phyloP scores from a whole-genome alignment of 1,284 basidiomycete genomes.

The Trametes hirsuta region DNA sequence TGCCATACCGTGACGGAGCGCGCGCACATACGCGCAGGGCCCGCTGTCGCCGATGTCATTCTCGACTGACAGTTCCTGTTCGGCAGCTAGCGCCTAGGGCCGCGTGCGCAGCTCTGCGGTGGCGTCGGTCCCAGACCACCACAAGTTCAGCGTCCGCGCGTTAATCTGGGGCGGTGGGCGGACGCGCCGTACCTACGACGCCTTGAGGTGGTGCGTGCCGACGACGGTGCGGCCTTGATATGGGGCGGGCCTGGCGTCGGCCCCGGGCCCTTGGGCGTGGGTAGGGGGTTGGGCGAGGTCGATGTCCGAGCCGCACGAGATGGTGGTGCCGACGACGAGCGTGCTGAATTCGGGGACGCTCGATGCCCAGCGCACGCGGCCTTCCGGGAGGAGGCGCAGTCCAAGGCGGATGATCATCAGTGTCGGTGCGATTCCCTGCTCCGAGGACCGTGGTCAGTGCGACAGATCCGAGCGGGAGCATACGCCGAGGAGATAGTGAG shows the following conservation, averaged over 20 bases:
- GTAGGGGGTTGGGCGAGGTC: background rate
- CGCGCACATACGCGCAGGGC: background rate
- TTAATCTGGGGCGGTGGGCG: too few species aligned
- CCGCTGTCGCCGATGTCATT: background rate
- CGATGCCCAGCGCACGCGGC: constrained; percentile 11
- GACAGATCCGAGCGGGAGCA: too few species aligned
- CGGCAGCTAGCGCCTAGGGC: background rate
- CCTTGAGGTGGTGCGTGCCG: too few species aligned
- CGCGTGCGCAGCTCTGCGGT: background rate
- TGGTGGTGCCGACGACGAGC: constrained; percentile 14
- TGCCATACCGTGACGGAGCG: background rate
- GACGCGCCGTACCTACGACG: too few species aligned
- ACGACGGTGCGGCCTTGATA: too few species aligned
- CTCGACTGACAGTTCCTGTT: background rate
- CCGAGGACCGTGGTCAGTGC: background rate
- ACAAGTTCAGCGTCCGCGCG: too few species aligned
- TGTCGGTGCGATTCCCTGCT: constrained; percentile 24
- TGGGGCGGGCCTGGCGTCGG: too few species aligned
- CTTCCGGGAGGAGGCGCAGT: constrained; percentile 15
- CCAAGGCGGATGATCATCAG: constrained; percentile 22
- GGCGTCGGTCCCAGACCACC: background rate
- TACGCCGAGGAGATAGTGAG: background rate
- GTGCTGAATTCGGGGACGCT: constrained; percentile 20
- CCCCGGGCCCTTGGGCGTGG: background rate
- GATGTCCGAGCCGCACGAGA: constrained; percentile 3